Evolutionary conservation across 495 filamentous ascomycete species (phyloP).

Genomic region (Mycothermus thermophilus): DNA sequence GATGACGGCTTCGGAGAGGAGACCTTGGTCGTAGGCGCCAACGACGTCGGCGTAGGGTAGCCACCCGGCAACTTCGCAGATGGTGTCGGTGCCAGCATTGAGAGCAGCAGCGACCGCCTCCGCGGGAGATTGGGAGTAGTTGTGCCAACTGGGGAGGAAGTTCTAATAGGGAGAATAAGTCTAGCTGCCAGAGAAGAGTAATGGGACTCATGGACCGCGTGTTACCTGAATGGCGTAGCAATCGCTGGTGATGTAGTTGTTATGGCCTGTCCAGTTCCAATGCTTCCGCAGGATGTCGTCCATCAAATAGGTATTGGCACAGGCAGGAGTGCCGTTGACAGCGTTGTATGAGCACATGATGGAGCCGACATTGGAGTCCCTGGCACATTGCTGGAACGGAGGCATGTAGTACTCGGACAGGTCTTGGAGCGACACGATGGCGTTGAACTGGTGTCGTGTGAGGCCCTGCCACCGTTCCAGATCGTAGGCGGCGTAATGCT

Average conservation of each 20-base stretch:
- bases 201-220: no score
- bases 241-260: constrained; percentile 30
- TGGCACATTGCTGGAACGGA: constrained; percentile 31
- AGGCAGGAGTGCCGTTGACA: constrained; percentile 33
- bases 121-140: constrained; percentile 20
- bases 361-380: constrained; percentile 30
- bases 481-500: constrained; percentile 38
- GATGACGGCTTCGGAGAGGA: no score
- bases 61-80: constrained; percentile 18
- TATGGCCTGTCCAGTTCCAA: constrained; percentile 32
- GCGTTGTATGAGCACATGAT: constrained; percentile 39
- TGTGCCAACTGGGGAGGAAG: constrained; percentile 18
- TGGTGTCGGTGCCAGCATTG: constrained; percentile 24
- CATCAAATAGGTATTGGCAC: constrained; percentile 29
- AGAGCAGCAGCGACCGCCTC: constrained; percentile 23
- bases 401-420: constrained; percentile 36
- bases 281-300: constrained; percentile 30
- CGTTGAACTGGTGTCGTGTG: constrained; percentile 27
- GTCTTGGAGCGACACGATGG: constrained; percentile 27
- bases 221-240: no score
- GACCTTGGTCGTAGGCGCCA: no score
- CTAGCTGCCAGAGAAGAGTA: no score
- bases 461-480: constrained; percentile 37
- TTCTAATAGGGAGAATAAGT: no score
- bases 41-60: constrained; percentile 16